These are phyloP conservation scores for Tylopilus cervinicoccineus DNA, from an alignment of 768 basidiomycete species.

Conservation along the genomic window DNA sequence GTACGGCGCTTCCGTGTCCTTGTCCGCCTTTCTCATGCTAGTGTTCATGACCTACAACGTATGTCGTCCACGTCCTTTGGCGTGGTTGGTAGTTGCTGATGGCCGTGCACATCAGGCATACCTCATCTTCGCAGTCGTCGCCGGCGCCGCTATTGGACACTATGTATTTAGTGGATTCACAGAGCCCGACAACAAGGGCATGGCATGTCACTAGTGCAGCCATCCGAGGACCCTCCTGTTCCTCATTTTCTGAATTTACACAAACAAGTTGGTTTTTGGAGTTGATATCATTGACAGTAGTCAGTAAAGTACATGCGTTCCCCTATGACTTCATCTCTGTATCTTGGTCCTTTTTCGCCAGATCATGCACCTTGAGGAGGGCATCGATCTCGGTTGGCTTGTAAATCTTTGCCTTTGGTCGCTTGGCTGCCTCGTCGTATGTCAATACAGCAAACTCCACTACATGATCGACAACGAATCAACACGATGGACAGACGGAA, in stretches of 20 bases:
- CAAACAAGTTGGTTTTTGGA: neutral
- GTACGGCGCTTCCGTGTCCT: constrained; percentile 72
- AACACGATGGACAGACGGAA: neutral
- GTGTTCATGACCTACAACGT: constrained; percentile 98
- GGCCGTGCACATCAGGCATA: constrained; percentile 55
- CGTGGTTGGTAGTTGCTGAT: neutral
- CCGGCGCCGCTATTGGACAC: constrained; percentile 82
- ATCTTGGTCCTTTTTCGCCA: constrained; percentile 87
- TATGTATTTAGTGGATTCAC: constrained; percentile 67
- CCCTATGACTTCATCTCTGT: constrained; percentile 62
- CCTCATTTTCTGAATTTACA: neutral
- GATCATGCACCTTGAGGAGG: constrained; percentile 69
- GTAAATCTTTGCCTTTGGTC: constrained; percentile 90
- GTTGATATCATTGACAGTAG: neutral
- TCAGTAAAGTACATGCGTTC: constrained; percentile 8
- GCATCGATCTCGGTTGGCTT: constrained; percentile 85
- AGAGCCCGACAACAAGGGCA: constrained; percentile 64
- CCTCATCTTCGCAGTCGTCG: constrained; percentile 75
- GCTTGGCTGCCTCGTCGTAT: constrained; percentile 68
- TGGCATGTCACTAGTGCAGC: constrained; percentile 68
- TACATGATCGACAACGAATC: constrained; percentile 28
- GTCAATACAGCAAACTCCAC: constrained; percentile 97
- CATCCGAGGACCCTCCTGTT: neutral
- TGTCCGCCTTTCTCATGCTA: constrained; percentile 91
- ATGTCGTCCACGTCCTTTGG: constrained; percentile 25